These are phyloP conservation scores for Alloteropsis semialata DNA, from an alignment of 176 grass and related monocot genomes.

Conservation along the genomic window DNA sequence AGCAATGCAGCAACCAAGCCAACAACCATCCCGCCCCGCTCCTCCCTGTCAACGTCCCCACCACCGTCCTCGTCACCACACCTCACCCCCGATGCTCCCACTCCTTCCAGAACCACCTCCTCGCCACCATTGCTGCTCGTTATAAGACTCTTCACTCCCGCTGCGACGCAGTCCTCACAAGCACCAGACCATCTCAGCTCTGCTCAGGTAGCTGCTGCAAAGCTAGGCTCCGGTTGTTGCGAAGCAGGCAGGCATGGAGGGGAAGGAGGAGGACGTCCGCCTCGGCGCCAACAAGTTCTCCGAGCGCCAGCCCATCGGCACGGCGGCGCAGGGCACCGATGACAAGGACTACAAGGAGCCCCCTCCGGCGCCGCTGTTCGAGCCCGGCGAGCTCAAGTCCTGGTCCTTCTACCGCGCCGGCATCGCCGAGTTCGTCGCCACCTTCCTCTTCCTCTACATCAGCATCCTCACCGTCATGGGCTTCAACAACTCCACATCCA, in stretches of 20 bases:
- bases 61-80: slow-evolving; percentile 14
- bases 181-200: neutral
- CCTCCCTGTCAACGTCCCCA: slow-evolving; percentile 38
- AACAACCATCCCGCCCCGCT: neutral
- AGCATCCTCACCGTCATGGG: slow-evolving; percentile 92
- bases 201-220: neutral
- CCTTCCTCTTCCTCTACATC: slow-evolving; percentile 97
- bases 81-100: slow-evolving; percentile 18
- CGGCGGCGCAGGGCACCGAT: slow-evolving; percentile 66
- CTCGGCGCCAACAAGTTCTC: slow-evolving; percentile 73
- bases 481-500: slow-evolving; percentile 53
- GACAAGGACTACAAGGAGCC: slow-evolving; percentile 90
- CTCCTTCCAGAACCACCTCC: slow-evolving; percentile 45
- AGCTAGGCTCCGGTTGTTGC: neutral
- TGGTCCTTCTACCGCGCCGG: slow-evolving; percentile 98
- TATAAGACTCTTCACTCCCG: slow-evolving; percentile 50
- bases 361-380: slow-evolving; percentile 74
- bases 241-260: slow-evolving; percentile 50
- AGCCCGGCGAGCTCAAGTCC: slow-evolving; percentile 81
- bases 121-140: neutral
- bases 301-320: slow-evolving; percentile 84
- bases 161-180: neutral
- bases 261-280: slow-evolving; percentile 83
- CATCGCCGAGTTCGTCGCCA: slow-evolving; percentile 89
- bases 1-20: neutral